Evolutionary conservation across 140 eudicot genomes (phyloP).

Genomic region (Bidens hawaiensis): DNA sequence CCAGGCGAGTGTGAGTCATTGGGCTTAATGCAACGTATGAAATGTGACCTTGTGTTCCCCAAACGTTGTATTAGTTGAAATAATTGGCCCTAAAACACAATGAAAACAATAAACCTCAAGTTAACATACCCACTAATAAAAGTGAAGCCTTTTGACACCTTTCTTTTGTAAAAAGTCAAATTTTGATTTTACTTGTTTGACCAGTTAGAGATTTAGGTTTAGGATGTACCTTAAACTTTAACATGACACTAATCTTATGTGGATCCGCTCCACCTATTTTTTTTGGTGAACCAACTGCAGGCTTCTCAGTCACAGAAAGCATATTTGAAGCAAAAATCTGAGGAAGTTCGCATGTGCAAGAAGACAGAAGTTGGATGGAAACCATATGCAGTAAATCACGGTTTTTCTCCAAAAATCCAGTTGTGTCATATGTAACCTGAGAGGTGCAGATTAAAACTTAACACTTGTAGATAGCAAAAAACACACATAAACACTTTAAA

Average conservation of each 20-base stretch:
- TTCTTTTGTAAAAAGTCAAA: no score
- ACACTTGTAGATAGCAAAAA: constrained; percentile 1
- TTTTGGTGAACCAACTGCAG: constrained; percentile 20
- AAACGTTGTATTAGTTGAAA: constrained; percentile 75
- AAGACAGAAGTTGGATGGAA: constrained; percentile 45
- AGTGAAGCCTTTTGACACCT: no score
- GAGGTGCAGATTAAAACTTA: constrained; percentile 13
- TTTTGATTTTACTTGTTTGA: neutral
- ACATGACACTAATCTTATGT: constrained; percentile 75
- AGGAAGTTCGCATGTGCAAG: constrained; percentile 48
- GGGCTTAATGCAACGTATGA: constrained; percentile 93
- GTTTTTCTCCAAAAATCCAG: constrained; percentile 69
- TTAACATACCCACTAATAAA: constrained; percentile 1
- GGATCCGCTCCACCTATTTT: constrained; percentile 41
- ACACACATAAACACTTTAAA: neutral
- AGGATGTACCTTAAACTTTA: constrained; percentile 70
- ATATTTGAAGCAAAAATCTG: constrained; percentile 34
- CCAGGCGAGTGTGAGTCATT: constrained; percentile 77
- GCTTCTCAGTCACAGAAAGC: constrained; percentile 24
- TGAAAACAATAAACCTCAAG: constrained; percentile 15
- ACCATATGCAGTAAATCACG: constrained; percentile 58
- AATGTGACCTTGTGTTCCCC: constrained; percentile 75
- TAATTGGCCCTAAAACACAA: constrained; percentile 56
- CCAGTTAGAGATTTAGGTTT: neutral
- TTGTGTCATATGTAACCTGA: constrained; percentile 57